Percentiles rank a stretch among this genome's conserved stretches.
Evolutionary conservation across 2,329 filamentous ascomycete species (phyloP).

Genomic region (Coniella lustricola): DNA sequence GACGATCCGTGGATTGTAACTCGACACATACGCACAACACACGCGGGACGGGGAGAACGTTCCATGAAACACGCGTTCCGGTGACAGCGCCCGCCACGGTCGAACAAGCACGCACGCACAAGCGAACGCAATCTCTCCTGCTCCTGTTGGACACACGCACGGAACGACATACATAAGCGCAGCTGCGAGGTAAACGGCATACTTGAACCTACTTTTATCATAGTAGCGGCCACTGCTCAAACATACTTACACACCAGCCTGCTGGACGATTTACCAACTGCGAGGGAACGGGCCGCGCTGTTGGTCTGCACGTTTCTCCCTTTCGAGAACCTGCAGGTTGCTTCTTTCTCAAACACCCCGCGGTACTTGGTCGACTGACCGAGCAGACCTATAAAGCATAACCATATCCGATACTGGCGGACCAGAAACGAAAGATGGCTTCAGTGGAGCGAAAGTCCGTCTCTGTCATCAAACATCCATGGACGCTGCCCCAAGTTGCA

Average conservation of each 20-base stretch:
- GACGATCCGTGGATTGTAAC: too few species aligned
- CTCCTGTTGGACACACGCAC: constrained; percentile 1
- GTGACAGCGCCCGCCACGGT: neutral
- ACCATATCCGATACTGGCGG: neutral
- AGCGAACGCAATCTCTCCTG: too few species aligned
- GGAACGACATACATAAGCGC: neutral
- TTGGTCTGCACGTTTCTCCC: neutral
- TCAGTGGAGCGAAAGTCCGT: constrained; percentile 27
- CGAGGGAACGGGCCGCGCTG: neutral
- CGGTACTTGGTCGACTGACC: too few species aligned
- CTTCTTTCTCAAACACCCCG: too few species aligned
- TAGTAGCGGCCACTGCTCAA: neutral
- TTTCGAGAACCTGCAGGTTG: neutral
- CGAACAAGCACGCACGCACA: neutral
- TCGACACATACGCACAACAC: constrained; percentile 1
- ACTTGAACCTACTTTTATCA: neutral
- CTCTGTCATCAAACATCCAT: constrained; percentile 17
- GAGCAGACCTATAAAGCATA: neutral
- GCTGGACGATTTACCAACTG: neutral
- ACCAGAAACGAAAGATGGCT: constrained; percentile 14
- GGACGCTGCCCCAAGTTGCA: constrained; percentile 25
- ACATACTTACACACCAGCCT: neutral
- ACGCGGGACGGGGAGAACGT: constrained; percentile 1
- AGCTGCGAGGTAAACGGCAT: constrained; percentile 1
- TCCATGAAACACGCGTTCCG: constrained; percentile 7